phyloP scores from a whole-genome alignment of 202 grass and related monocot genomes.

The Eragrostis tef region DNA sequence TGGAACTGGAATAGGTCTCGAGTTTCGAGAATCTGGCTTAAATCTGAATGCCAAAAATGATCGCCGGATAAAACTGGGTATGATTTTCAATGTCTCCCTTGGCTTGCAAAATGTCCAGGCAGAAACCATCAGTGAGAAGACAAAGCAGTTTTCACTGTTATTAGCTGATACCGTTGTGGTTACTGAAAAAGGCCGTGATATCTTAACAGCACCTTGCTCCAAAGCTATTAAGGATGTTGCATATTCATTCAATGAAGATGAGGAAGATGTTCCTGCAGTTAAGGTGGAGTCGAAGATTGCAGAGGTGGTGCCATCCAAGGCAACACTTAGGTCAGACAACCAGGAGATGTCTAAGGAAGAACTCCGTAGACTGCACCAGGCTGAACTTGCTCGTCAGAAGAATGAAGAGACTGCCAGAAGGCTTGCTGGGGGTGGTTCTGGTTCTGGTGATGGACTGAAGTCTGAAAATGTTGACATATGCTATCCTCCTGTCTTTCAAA shows the following conservation, averaged over 20 bases:
- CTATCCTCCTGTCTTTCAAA: slow-evolving; percentile 82
- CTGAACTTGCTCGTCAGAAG: slow-evolving; percentile 90
- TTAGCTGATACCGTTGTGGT: slow-evolving; percentile 78
- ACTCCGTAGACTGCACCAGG: slow-evolving; percentile 76
- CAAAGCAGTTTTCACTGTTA: slow-evolving; percentile 67
- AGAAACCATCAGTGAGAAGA: slow-evolving; percentile 67
- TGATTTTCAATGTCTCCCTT: slow-evolving; percentile 82
- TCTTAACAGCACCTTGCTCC: slow-evolving; percentile 69
- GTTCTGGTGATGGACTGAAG: slow-evolving; percentile 68
- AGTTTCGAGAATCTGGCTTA: slow-evolving; percentile 79
- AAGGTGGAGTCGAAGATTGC: slow-evolving; percentile 28
- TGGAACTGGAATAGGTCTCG: slow-evolving; percentile 78
- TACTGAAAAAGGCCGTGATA: slow-evolving; percentile 58
- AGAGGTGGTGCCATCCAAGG: slow-evolving; percentile 56
- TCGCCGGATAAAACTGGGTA: slow-evolving; percentile 57
- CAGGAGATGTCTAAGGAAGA: slow-evolving; percentile 95
- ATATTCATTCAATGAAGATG: slow-evolving; percentile 80
- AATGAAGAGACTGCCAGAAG: slow-evolving; percentile 90
- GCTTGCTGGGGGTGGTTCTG: slow-evolving; percentile 72
- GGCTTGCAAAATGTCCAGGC: slow-evolving; percentile 74
- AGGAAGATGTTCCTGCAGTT: slow-evolving; percentile 45
- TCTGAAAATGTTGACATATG: slow-evolving; percentile 84
- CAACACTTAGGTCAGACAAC: slow-evolving; percentile 78
- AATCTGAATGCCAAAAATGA: slow-evolving; percentile 74
- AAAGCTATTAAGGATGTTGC: slow-evolving; percentile 75